phyloP scores from a whole-genome alignment of 805 yeast genomes.

The Wickerhamomyces hampshirensis region DNA sequence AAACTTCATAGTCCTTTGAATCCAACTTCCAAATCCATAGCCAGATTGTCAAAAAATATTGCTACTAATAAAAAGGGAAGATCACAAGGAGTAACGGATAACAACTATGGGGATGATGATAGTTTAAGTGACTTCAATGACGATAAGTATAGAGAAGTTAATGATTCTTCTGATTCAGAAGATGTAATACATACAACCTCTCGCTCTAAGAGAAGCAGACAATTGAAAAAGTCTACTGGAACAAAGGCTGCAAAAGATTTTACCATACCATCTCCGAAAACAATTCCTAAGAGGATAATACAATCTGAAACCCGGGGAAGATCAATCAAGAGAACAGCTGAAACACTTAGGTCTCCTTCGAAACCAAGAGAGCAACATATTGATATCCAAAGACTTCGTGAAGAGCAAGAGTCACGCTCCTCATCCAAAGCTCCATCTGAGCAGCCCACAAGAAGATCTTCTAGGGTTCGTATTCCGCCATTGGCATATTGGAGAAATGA shows the following conservation, averaged over 20 bases:
- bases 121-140: constrained; percentile 2
- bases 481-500: constrained; percentile 86
- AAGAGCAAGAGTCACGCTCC: constrained; percentile 13
- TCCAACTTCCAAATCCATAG: constrained; percentile 6
- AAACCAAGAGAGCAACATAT: constrained; percentile 11
- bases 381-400: constrained; percentile 17
- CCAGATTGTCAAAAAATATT: constrained; percentile 12
- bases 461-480: constrained; percentile 62
- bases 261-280: no score
- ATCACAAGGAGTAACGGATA: constrained; percentile 6
- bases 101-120: constrained; percentile 3
- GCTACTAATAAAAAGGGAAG: constrained; percentile 10
- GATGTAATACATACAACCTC: constrained; percentile 2
- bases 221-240: constrained; percentile 1
- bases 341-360: constrained; percentile 2
- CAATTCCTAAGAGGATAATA: no score
- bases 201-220: no score
- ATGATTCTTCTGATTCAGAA: constrained; percentile 1
- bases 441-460: constrained; percentile 52
- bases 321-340: constrained; percentile 8
- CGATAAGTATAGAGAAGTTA: constrained; percentile 6
- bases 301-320: constrained; percentile 4
- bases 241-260: no score
- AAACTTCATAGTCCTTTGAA: constrained; percentile 11
- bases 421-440: constrained; percentile 5